A percentile compares a stretch with the other conserved stretches of the same genome.
Conservation (phyloP, 2,329 filamentous ascomycete species). For the Lizonia empirigonia region DNA sequence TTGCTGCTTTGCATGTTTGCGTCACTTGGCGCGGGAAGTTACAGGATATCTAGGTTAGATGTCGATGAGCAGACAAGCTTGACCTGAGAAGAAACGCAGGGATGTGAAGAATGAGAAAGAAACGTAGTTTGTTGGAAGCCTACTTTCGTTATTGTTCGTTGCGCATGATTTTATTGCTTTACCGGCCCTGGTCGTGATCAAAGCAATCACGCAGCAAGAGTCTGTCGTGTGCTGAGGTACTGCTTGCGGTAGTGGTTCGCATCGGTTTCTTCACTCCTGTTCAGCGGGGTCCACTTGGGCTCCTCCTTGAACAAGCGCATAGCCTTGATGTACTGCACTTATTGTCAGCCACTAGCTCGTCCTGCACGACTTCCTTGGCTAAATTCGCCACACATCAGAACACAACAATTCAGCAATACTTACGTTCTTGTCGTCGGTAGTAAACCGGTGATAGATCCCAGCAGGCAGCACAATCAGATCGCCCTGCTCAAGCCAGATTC, state of each 20-base stretch:
- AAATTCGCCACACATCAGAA: no score
- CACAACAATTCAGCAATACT: no score
- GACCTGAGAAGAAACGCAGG: neutral
- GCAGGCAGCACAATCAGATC: slow-evolving; percentile 93
- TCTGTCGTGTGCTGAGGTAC: slow-evolving; percentile 63
- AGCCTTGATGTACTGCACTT: slow-evolving; percentile 81
- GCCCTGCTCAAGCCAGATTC: slow-evolving; percentile 80
- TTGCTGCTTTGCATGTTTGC: slow-evolving; percentile 3
- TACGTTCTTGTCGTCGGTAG: slow-evolving; percentile 89
- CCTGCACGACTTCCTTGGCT: no score
- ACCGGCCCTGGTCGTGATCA: neutral
- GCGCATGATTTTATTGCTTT: neutral
- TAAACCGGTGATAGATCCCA: slow-evolving; percentile 97
- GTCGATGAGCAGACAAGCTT: neutral
- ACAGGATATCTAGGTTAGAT: neutral
- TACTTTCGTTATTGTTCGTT: slow-evolving; percentile 2
- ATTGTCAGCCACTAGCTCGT: neutral
- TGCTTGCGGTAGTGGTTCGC: slow-evolving; percentile 76
- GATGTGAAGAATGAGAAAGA: neutral
- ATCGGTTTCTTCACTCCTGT: slow-evolving; percentile 78
- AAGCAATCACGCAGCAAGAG: slow-evolving; percentile 16
- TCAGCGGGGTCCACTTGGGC: slow-evolving; percentile 96
- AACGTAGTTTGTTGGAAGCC: neutral
- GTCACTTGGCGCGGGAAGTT: neutral
- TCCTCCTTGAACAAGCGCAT: slow-evolving; percentile 98